These are phyloP conservation scores for Dendrocalamus latiflorus DNA, from an alignment of 202 grass and related monocot genomes.

Conservation along the genomic window DNA sequence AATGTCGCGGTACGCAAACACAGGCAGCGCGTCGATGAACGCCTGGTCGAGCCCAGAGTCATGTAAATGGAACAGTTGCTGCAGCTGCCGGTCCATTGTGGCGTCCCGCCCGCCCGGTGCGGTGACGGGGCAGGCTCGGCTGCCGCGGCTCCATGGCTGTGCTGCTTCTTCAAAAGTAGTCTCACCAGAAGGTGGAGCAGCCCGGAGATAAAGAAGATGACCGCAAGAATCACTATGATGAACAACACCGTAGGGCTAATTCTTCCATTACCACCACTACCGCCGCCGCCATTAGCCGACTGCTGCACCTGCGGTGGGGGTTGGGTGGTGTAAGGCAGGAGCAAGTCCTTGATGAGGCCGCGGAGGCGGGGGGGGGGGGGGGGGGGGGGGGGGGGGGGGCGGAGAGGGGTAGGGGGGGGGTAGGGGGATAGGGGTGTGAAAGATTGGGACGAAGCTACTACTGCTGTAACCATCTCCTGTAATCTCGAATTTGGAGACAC, in stretches of 20 bases:
- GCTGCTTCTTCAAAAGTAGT: conserved; percentile 70
- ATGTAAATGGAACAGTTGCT: conserved; percentile 60
- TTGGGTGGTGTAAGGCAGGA: conserved; percentile 11
- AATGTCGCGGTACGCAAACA: conserved; percentile 77
- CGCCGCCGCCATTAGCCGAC: background rate
- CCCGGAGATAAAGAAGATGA: conserved; percentile 86
- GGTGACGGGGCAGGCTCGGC: background rate
- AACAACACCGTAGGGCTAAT: conserved; percentile 81
- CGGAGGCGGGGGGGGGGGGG: conserved; percentile 3
- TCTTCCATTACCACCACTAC: conserved; percentile 39
- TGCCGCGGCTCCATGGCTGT: conserved; percentile 12
- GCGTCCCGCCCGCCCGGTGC: conserved; percentile 14
- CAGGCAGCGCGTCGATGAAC: conserved; percentile 82
- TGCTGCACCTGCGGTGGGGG: conserved; percentile 19
- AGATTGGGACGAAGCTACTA: conserved; percentile 18
- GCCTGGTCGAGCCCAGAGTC: conserved; percentile 76
- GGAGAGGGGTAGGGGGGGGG: no score
- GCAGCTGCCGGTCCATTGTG: conserved; percentile 53
- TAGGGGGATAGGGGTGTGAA: background rate
- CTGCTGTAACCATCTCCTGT: conserved; percentile 40
- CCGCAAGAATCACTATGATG: conserved; percentile 85
- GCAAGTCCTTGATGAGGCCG: conserved; percentile 33
- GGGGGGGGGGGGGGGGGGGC: no score
- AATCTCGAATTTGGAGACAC: conserved; percentile 32
- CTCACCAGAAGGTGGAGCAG: conserved; percentile 82